phyloP scores from a whole-genome alignment of 2,329 filamentous ascomycete species.

The Dryadomyces quercivorus region DNA sequence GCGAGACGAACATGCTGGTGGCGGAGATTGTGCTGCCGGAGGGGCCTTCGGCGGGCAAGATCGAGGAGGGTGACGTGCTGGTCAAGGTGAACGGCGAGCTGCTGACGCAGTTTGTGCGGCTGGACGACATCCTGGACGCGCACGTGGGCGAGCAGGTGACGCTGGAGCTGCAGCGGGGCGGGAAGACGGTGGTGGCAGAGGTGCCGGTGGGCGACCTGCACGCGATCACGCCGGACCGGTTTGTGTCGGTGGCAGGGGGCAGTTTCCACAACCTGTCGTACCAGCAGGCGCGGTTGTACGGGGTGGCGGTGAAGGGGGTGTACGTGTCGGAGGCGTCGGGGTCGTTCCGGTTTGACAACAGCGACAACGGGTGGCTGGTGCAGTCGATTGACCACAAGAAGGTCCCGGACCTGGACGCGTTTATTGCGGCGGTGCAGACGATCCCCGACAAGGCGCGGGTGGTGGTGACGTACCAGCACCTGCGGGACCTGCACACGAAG shows the following conservation, averaged over 20 bases:
- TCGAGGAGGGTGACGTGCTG: conserved; percentile 89
- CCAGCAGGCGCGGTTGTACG: conserved; percentile 92
- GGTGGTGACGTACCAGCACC: conserved; percentile 90
- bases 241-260: conserved; percentile 84
- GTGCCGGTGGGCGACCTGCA: conserved; percentile 83
- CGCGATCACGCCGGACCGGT: conserved; percentile 88
- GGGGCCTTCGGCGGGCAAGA: conserved; percentile 73
- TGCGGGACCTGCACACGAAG: conserved; percentile 85
- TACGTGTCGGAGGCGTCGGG: conserved; percentile 92
- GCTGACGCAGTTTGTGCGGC: conserved; percentile 79
- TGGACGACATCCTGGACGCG: conserved; percentile 86
- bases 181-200: conserved; percentile 74
- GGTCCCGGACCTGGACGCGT: conserved; percentile 75
- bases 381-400: conserved; percentile 87
- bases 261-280: conserved; percentile 96
- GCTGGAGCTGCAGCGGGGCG: conserved; percentile 77
- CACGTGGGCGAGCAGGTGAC: conserved; percentile 69
- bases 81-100: conserved; percentile 89
- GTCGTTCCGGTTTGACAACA: conserved; percentile 87
- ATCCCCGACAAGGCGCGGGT: conserved; percentile 77
- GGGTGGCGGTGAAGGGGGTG: conserved; percentile 81
- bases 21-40: conserved; percentile 89
- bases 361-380: conserved; percentile 85
- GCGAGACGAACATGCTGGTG: conserved; percentile 93
- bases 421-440: conserved; percentile 78